These are phyloP conservation scores for Lodderomyces metapsilosis DNA, from an alignment of 1,139 yeast genomes.

Conservation along the genomic window DNA sequence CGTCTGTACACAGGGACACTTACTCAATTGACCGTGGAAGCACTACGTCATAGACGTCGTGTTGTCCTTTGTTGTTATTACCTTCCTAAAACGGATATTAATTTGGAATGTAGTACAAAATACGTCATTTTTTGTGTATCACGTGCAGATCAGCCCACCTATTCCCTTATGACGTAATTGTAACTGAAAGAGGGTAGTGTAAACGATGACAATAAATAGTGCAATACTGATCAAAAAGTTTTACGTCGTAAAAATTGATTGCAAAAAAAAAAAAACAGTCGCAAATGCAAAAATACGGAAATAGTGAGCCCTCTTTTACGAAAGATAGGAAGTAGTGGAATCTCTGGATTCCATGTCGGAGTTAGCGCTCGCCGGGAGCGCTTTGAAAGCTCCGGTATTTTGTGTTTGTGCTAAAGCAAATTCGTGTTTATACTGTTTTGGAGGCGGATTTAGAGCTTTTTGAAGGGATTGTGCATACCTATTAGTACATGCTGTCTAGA, in stretches of 20 bases:
- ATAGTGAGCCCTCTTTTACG: not conserved
- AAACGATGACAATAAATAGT: not conserved
- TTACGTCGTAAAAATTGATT: not conserved
- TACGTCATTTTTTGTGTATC: not conserved
- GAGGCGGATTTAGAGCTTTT: no score
- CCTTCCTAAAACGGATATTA: not conserved
- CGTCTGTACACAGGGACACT: no score
- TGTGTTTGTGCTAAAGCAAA: no score
- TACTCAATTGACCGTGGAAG: no score
- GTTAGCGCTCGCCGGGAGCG: no score
- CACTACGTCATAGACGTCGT: no score
- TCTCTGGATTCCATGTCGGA: not conserved
- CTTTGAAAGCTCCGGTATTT: no score
- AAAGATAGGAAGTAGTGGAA: not conserved
- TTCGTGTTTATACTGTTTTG: no score
- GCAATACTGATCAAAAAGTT: not conserved
- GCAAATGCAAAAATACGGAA: no score
- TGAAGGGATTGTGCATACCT: no score
- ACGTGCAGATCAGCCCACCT: conserved; percentile 1
- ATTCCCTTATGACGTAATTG: not conserved
- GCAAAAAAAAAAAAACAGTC: not conserved
- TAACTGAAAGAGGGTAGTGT: not conserved
- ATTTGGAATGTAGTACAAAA: not conserved
- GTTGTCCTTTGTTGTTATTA: not conserved
- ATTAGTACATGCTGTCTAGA: no score